A percentile compares a stretch with the other conserved stretches of the same genome.
Conservation (phyloP, 1,284 basidiomycete genomes). For the Exsudoporus floridanus region DNA sequence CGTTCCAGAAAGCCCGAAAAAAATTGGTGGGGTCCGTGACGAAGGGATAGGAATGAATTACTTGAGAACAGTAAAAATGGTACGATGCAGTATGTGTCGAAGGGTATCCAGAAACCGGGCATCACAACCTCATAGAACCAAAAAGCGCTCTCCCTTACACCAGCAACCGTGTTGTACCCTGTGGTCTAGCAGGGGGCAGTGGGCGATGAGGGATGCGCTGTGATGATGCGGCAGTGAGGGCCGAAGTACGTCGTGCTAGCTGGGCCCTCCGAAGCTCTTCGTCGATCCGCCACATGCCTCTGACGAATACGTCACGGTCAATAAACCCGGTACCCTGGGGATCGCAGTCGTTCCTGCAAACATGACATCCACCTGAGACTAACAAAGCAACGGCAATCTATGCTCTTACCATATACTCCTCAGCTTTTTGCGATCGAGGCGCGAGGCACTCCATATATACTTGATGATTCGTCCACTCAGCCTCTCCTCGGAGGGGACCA, state of each 20-base stretch:
- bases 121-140: constrained; percentile 10
- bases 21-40: not conserved
- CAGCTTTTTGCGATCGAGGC: constrained; percentile 52
- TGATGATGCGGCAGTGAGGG: constrained; percentile 37
- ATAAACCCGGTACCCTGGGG: constrained; percentile 52
- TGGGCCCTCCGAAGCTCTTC: constrained; percentile 72
- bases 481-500: constrained; percentile 43
- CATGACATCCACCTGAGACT: constrained; percentile 4
- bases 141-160: constrained; percentile 5
- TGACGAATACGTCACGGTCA: constrained; percentile 63
- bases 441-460: constrained; percentile 63
- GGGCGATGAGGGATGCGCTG: constrained; percentile 38
- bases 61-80: not conserved
- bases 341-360: constrained; percentile 63
- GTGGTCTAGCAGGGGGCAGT: constrained; percentile 21
- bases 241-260: constrained; percentile 40
- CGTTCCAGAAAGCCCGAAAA: not conserved
- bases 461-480: constrained; percentile 58
- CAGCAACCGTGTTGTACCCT: constrained; percentile 13
- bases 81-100: not conserved
- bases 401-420: constrained; percentile 62
- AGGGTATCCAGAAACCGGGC: constrained; percentile 24
- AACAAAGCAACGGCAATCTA: not conserved
- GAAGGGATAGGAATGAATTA: constrained; percentile 18
- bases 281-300: constrained; percentile 83